Conservation (phyloP, 441 rosid genomes). For the Populus hybrid region DNA sequence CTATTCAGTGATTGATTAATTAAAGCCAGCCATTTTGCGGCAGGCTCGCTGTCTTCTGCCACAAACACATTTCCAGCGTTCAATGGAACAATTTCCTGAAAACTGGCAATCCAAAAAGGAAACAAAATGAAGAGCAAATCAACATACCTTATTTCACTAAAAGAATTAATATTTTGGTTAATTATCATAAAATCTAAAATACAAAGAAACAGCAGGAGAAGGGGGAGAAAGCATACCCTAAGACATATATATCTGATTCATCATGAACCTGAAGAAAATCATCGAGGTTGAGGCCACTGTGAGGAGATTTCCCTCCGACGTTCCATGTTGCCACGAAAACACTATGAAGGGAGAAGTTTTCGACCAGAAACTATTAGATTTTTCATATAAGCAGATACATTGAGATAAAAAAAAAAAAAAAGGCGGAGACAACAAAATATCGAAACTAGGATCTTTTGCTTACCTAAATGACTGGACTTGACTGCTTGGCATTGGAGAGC, state of each 20-base stretch:
- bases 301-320: slow-evolving; percentile 88
- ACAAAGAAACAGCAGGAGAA: neutral
- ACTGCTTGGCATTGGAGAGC: slow-evolving; percentile 37
- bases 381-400: neutral
- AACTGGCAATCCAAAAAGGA: slow-evolving; percentile 37
- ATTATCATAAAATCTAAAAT: neutral
- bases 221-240: slow-evolving; percentile 55
- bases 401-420: neutral
- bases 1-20: slow-evolving; percentile 64
- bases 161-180: neutral
- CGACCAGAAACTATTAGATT: neutral
- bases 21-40: slow-evolving; percentile 55
- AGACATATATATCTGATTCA: slow-evolving; percentile 73
- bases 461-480: slow-evolving; percentile 63
- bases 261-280: slow-evolving; percentile 69
- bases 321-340: slow-evolving; percentile 93
- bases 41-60: slow-evolving; percentile 54
- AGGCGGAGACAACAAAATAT: too few relatives aligned
- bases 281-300: slow-evolving; percentile 61
- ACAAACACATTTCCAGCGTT: slow-evolving; percentile 92
- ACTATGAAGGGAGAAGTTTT: slow-evolving; percentile 32
- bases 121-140: neutral
- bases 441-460: neutral
- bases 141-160: neutral
- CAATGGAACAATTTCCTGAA: slow-evolving; percentile 93